Conservation (phyloP, 106 monocot genomes). For the Vanilla planifolia region DNA sequence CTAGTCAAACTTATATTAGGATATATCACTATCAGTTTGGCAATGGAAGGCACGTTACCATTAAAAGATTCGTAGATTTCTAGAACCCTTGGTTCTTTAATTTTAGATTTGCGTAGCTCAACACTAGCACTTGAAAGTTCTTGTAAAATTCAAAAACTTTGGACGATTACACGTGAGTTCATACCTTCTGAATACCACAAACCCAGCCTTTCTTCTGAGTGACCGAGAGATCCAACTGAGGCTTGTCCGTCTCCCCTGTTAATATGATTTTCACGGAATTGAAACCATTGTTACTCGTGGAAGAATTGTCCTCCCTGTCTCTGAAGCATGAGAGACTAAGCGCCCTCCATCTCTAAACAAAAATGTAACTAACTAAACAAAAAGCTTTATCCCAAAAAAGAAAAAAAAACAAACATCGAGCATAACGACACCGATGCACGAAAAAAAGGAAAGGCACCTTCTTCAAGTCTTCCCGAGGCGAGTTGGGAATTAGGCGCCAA, state of each 20-base stretch:
- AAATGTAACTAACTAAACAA: not conserved
- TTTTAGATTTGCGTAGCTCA: not conserved
- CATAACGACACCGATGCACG: not conserved
- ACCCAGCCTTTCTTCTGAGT: not conserved
- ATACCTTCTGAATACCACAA: constrained; percentile 7
- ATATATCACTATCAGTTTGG: too few species aligned
- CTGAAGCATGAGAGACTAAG: not conserved
- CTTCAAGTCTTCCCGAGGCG: not conserved
- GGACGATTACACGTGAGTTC: not conserved
- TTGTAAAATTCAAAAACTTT: not conserved
- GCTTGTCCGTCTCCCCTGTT: not conserved
- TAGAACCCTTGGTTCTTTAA: not conserved
- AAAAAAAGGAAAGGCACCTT: not conserved
- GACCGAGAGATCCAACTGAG: not conserved
- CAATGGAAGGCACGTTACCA: too few species aligned
- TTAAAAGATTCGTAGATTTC: too few species aligned
- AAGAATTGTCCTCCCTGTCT: constrained; percentile 2
- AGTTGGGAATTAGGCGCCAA: not conserved
- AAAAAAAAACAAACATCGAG: not conserved
- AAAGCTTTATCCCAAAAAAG: too few species aligned
- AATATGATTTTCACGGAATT: not conserved
- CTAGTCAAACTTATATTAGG: too few species aligned
- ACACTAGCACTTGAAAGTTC: not conserved
- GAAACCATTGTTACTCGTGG: not conserved
- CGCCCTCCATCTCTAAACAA: constrained; percentile 1